Evolutionary conservation across 2,329 filamentous ascomycete species (phyloP).

Genomic region (Cladosporium austrohemisphaericum): DNA sequence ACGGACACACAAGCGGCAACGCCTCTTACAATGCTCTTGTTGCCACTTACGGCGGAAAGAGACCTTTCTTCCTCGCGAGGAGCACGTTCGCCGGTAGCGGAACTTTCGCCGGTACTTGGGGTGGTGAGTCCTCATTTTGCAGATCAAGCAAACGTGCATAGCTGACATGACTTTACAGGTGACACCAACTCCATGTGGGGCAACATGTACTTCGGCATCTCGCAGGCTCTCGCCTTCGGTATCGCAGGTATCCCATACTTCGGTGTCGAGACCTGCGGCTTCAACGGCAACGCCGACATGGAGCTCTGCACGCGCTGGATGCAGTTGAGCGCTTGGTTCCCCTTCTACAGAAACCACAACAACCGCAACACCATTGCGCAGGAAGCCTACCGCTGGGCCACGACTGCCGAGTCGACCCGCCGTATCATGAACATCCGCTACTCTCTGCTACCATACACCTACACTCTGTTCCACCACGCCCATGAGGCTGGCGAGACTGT

Average conservation of each 20-base stretch:
- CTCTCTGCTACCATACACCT: conserved; percentile 26
- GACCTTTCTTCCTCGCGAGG: conserved; percentile 77
- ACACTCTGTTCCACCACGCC: conserved; percentile 28
- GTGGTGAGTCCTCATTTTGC: neutral
- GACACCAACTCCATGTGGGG: conserved; percentile 68
- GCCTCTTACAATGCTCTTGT: conserved; percentile 34
- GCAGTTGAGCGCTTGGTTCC: conserved; percentile 27
- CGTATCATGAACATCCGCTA: conserved; percentile 29
- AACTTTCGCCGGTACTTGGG: conserved; percentile 68
- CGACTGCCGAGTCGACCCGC: conserved; percentile 25
- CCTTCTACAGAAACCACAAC: conserved; percentile 28
- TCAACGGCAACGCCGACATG: conserved; percentile 23
- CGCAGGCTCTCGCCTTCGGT: conserved; percentile 23
- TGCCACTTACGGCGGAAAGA: conserved; percentile 58
- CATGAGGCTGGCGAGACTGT: conserved; percentile 24
- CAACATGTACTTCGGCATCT: conserved; percentile 26
- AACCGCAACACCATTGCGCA: conserved; percentile 27
- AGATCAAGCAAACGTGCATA: neutral
- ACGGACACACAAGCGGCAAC: conserved; percentile 20
- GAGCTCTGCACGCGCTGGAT: conserved; percentile 24
- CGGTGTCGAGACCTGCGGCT: conserved; percentile 26
- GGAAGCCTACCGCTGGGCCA: conserved; percentile 29
- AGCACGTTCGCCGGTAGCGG: conserved; percentile 75
- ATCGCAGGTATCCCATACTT: conserved; percentile 26
- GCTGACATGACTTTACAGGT: conserved; percentile 19